Conservation (phyloP, 1,284 basidiomycete species). For the Papiliotrema flavescens region DNA sequence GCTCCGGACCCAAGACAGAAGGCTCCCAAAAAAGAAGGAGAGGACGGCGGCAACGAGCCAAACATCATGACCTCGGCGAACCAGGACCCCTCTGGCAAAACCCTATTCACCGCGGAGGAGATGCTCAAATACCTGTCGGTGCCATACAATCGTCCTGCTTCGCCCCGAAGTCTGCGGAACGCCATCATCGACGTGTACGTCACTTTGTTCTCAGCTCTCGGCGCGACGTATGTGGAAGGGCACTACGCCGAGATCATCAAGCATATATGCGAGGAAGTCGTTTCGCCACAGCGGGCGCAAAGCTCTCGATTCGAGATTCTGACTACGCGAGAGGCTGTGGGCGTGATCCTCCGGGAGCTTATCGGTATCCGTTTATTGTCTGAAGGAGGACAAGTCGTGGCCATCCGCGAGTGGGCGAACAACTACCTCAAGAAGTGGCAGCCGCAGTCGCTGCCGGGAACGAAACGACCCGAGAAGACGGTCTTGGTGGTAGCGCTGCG, state of each 20-base stretch:
- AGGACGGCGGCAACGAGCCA: constrained; percentile 59
- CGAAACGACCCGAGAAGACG: constrained; percentile 65
- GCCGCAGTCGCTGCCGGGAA: constrained; percentile 83
- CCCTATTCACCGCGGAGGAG: constrained; percentile 69
- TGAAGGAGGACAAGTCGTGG: constrained; percentile 87
- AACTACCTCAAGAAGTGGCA: constrained; percentile 80
- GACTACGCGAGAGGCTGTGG: constrained; percentile 67
- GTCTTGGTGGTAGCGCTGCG: constrained; percentile 73
- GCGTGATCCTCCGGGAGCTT: constrained; percentile 75
- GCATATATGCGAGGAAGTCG: constrained; percentile 76
- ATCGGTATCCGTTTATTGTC: constrained; percentile 83
- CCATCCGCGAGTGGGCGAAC: constrained; percentile 78
- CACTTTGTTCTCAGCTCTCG: constrained; percentile 70
- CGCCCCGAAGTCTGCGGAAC: constrained; percentile 67
- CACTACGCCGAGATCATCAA: constrained; percentile 76
- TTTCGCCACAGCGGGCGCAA: constrained; percentile 56
- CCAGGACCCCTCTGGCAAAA: constrained; percentile 60
- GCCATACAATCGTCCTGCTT: constrained; percentile 71
- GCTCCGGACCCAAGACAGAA: constrained; percentile 57
- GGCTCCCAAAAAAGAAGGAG: constrained; percentile 58
- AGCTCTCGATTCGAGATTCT: constrained; percentile 69
- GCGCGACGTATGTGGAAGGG: constrained; percentile 70
- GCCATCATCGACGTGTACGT: constrained; percentile 89
- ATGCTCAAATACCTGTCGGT: constrained; percentile 77
- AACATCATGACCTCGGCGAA: constrained; percentile 53